Base-by-base conservation (phyloP, 352 stramenopile genomes). In the Globisporangium rhizosaccharum region DNA sequence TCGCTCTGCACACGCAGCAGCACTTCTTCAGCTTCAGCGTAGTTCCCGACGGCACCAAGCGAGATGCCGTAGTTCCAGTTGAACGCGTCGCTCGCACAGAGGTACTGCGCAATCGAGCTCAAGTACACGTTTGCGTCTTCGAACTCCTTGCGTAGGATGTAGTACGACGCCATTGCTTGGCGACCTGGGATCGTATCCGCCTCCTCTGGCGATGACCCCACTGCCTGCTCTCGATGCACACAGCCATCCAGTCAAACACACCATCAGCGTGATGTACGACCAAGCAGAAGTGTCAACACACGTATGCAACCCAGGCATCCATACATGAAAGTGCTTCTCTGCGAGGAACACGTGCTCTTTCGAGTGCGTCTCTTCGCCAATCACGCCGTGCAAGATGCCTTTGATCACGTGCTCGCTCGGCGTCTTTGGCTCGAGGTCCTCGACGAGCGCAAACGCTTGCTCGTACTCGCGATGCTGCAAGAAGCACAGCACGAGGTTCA, bases 1-100 rank as follows among this genome's bases (percentile, higher is more conserved):
- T 65, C 25, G 20, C 63, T 80, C 23, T 79, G 65, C 2, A 89
- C 75, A 15, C 79, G 77, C 1, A 73, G 48, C 9, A 92, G 54
- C n/a, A 74, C 64, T 30, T 86, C 75, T 54, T 88, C 75, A 0
- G 71, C 82, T 42, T 90, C 78, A 3, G 51, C 51, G 47, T 68
- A 90, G 0, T 68, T 62, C 2, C 76, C 80, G 1, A 62, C 56
- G 1, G 73, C 68, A n/a, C 77, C 82, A 11, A 92, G 61, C 3
- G 75, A 75, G 17, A 88, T 36, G 2, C 79, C 82, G 59, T 88
- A 88, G 61, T 92, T 92, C 79, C 79, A 90, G 65, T 92, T 89
- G 66, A 92, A 92, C 3, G 75, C 68, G 41, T 91, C 81, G 44
- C 68, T 72, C 5, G 67, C 62, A 33, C 65, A 55, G 52, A 88